Conservation (phyloP, 192 early-diverging fungal species). For the Lobosporangium transversale region DNA sequence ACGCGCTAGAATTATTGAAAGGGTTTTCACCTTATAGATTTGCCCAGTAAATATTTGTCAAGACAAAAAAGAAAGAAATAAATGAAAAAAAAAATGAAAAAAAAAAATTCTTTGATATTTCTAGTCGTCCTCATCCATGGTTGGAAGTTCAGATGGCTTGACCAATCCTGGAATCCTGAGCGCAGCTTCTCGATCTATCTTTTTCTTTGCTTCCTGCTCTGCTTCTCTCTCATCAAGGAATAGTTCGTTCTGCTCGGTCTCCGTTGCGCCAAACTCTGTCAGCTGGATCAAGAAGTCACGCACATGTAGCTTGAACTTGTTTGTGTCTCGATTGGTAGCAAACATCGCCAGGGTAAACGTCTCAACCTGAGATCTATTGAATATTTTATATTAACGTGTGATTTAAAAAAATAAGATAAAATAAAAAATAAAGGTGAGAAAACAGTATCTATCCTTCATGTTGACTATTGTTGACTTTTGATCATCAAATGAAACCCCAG, state of each 20-base stretch:
- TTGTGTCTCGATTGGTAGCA: conserved; percentile 78
- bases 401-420: no score
- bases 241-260: conserved; percentile 77
- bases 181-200: conserved; percentile 83
- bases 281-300: conserved; percentile 95
- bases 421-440: no score
- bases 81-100: not conserved
- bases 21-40: no score
- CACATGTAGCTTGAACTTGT: conserved; percentile 90
- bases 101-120: not conserved
- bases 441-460: no score
- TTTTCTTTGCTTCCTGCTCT: conserved; percentile 78
- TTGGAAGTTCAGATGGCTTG: conserved; percentile 86
- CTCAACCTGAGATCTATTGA: conserved; percentile 80
- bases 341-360: conserved; percentile 89
- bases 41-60: no score
- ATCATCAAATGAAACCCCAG: not conserved
- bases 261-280: conserved; percentile 87
- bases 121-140: conserved; percentile 62
- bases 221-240: conserved; percentile 92
- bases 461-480: not conserved
- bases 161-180: conserved; percentile 94
- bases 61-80: not conserved
- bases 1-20: no score
- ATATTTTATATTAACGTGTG: no score